Conservation (phyloP, 2,329 filamentous ascomycete species). For the Fusarium torulosum region DNA sequence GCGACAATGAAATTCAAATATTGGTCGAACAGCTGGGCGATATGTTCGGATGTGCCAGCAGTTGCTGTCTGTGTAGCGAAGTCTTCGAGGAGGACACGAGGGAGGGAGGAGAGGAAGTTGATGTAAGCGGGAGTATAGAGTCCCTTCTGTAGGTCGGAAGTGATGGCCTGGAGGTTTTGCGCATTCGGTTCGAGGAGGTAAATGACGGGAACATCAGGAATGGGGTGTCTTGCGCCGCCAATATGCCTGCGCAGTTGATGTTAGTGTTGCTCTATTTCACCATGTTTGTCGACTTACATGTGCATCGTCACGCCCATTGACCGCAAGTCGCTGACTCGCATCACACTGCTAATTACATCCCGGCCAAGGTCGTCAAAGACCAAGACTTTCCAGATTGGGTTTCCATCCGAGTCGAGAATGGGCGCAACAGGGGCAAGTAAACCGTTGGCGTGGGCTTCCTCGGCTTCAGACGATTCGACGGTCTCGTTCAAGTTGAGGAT, state of each 20-base stretch:
- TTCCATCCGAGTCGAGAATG: conserved; percentile 86
- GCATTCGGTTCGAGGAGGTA: conserved; percentile 93
- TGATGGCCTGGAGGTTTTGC: conserved; percentile 85
- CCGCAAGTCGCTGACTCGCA: conserved; percentile 92
- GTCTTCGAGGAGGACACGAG: conserved; percentile 90
- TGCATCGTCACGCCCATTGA: conserved; percentile 97
- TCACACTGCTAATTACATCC: conserved; percentile 96
- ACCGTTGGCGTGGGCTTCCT: conserved; percentile 74
- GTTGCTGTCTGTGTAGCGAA: conserved; percentile 90
- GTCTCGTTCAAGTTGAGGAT: conserved; percentile 94
- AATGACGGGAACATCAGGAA: conserved; percentile 95
- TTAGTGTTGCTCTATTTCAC: conserved; percentile 41
- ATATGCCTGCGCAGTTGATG: conserved; percentile 73
- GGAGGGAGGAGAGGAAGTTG: conserved; percentile 96
- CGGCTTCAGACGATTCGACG: conserved; percentile 67
- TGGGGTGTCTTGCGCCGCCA: conserved; percentile 83
- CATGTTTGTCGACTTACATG: conserved; percentile 68
- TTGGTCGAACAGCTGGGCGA: conserved; percentile 94
- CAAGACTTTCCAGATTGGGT: conserved; percentile 97
- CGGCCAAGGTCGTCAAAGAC: conserved; percentile 93
- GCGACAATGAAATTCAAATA: conserved; percentile 98
- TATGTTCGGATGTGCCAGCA: conserved; percentile 86
- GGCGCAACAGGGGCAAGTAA: conserved; percentile 77
- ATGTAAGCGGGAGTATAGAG: conserved; percentile 95
- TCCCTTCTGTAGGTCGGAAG: conserved; percentile 84